Evolutionary conservation across 768 basidiomycete genomes (phyloP).

Genomic region (Thelephora ganbajun): DNA sequence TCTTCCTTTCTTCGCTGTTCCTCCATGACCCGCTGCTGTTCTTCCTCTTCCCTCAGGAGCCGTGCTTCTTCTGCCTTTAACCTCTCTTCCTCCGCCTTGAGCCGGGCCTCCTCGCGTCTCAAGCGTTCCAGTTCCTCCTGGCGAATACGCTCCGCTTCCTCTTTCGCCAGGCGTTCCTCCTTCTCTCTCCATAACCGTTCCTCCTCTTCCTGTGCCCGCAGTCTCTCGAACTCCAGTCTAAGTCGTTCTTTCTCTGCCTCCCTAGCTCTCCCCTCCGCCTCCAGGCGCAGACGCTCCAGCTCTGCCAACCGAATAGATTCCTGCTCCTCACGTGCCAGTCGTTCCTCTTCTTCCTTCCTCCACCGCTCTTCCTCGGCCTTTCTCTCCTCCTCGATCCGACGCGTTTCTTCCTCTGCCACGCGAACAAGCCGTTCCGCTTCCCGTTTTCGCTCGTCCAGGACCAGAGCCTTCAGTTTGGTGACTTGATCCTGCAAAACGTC

Average conservation of each 20-base stretch:
- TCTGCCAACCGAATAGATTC: constrained; percentile 1
- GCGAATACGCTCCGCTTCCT: constrained; percentile 1
- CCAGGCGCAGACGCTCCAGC: constrained; percentile 5
- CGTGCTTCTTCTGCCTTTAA: constrained; percentile 2
- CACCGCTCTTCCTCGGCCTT: constrained; percentile 5
- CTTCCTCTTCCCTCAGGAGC: constrained; percentile 7
- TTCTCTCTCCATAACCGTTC: constrained; percentile 10
- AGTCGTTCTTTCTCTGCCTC: constrained; percentile 11
- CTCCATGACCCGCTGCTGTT: constrained; percentile 1
- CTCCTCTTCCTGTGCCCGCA: constrained; percentile 18
- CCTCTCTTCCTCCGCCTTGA: constrained; percentile 15
- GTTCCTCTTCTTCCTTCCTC: constrained; percentile 9
- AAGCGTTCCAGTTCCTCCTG: background rate
- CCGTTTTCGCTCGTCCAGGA: constrained; percentile 10
- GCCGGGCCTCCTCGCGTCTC: constrained; percentile 14
- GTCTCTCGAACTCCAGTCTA: no score
- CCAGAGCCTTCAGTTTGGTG: constrained; percentile 17
- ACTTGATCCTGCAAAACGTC: constrained; percentile 32
- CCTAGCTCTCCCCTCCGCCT: constrained; percentile 2
- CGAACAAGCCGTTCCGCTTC: constrained; percentile 7
- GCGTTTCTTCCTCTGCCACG: constrained; percentile 1
- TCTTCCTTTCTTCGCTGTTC: constrained; percentile 1
- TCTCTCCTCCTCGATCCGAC: constrained; percentile 5
- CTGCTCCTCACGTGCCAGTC: constrained; percentile 7
- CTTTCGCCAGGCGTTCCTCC: constrained; percentile 16